phyloP scores from a whole-genome alignment of 306 rosid genomes.

The Cyamopsis tetragonoloba region DNA sequence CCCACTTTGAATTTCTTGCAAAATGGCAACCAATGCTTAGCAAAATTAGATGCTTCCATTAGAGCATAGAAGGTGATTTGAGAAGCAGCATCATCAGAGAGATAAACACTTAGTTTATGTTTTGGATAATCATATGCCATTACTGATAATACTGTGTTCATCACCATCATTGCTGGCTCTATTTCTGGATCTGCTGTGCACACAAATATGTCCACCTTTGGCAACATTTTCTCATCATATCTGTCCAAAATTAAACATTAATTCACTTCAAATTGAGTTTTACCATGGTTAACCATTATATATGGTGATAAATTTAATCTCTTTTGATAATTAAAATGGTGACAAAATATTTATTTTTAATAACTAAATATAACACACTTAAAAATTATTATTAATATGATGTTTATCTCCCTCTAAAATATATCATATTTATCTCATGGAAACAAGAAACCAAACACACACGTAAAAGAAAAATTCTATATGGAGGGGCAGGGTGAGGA shows the following conservation, averaged over 20 bases:
- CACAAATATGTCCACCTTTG: slow-evolving; percentile 65
- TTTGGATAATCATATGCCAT: slow-evolving; percentile 74
- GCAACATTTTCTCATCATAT: slow-evolving; percentile 42
- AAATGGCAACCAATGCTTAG: slow-evolving; percentile 73
- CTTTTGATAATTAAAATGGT: too few relatives aligned
- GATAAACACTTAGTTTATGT: slow-evolving; percentile 62
- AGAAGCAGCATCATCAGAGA: slow-evolving; percentile 73
- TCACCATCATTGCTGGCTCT: slow-evolving; percentile 71
- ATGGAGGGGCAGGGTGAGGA: too few relatives aligned
- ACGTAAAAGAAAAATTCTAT: too few relatives aligned
- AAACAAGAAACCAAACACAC: too few relatives aligned
- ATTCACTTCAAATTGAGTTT: too few relatives aligned
- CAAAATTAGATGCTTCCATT: slow-evolving; percentile 52
- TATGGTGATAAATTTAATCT: too few relatives aligned
- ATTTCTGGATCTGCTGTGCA: slow-evolving; percentile 68
- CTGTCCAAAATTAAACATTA: slow-evolving; percentile 22
- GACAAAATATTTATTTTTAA: too few relatives aligned
- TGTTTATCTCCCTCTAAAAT: too few relatives aligned
- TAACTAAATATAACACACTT: too few relatives aligned
- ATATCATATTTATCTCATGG: too few relatives aligned
- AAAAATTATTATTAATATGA: too few relatives aligned
- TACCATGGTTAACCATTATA: too few relatives aligned
- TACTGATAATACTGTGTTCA: slow-evolving; percentile 62
- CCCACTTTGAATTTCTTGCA: slow-evolving; percentile 59
- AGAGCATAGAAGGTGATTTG: slow-evolving; percentile 61